Percentiles rank a stretch among this genome's conserved stretches.
Conservation (phyloP, 805 yeast genomes). For the Wickerhamiella qilinensis region DNA sequence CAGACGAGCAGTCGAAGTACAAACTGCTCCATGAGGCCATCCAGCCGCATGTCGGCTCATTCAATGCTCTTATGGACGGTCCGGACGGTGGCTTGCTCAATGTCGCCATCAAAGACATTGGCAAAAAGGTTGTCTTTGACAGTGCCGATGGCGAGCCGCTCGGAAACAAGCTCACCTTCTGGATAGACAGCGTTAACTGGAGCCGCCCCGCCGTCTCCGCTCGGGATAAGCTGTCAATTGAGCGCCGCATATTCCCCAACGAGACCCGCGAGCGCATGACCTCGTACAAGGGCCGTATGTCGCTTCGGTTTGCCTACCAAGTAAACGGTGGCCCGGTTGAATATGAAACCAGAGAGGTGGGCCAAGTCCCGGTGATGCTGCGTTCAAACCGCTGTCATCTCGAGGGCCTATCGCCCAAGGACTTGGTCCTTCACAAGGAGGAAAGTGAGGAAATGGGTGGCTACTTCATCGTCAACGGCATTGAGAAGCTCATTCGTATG, state of each 20-base stretch:
- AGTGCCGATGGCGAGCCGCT: constrained; percentile 47
- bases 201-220: constrained; percentile 71
- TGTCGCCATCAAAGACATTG: constrained; percentile 77
- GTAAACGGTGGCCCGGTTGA: constrained; percentile 79
- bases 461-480: constrained; percentile 89
- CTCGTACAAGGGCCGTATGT: constrained; percentile 62
- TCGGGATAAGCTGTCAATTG: constrained; percentile 55
- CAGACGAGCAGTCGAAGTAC: constrained; percentile 66
- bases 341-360: constrained; percentile 73
- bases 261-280: constrained; percentile 83
- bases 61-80: constrained; percentile 87
- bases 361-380: constrained; percentile 83
- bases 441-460: constrained; percentile 96
- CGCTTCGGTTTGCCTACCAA: constrained; percentile 67
- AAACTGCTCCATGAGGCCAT: constrained; percentile 82
- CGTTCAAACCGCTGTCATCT: constrained; percentile 84
- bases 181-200: constrained; percentile 80
- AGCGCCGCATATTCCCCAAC: constrained; percentile 66
- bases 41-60: constrained; percentile 88
- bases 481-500: constrained; percentile 92
- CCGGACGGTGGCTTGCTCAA: constrained; percentile 73
- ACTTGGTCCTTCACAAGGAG: constrained; percentile 63
- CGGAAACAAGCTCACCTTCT: constrained; percentile 69
- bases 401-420: constrained; percentile 64
- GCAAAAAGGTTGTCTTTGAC: constrained; percentile 72